Conservation (phyloP, 192 early-diverging fungal species). For the Dissophora ornata region DNA sequence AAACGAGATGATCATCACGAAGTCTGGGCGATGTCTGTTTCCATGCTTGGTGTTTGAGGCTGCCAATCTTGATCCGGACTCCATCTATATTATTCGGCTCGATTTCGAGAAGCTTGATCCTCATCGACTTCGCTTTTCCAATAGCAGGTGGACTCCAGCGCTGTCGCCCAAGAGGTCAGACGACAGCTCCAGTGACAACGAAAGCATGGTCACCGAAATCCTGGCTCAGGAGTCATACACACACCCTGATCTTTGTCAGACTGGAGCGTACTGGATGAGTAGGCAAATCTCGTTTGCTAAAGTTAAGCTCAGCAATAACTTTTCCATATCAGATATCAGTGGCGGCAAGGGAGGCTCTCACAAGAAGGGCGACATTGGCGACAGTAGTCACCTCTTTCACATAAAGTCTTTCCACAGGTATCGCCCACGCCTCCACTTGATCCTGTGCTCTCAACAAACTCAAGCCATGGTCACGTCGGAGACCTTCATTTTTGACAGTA, state of each 20-base stretch:
- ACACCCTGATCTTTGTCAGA: conserved; percentile 39
- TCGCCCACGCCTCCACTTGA: conserved; percentile 63
- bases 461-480: conserved; percentile 6
- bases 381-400: conserved; percentile 30
- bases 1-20: conserved; percentile 75
- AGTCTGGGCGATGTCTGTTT: conserved; percentile 67
- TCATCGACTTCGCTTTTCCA: conserved; percentile 47
- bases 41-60: conserved; percentile 58
- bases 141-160: conserved; percentile 49
- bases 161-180: background rate
- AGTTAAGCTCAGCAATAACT: conserved; percentile 62
- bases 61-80: conserved; percentile 53
- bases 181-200: background rate
- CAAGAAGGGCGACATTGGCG: background rate
- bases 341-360: background rate
- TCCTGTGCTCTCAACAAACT: conserved; percentile 29
- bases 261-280: conserved; percentile 56
- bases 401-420: conserved; percentile 64
- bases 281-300: conserved; percentile 58
- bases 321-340: background rate
- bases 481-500: conserved; percentile 56
- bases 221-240: conserved; percentile 15
- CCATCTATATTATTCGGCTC: conserved; percentile 50
- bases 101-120: conserved; percentile 59
- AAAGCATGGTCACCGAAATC: background rate